These are phyloP conservation scores for Gentiana macrophylla DNA, from an alignment of 257 asterid genomes.

Conservation along the genomic window DNA sequence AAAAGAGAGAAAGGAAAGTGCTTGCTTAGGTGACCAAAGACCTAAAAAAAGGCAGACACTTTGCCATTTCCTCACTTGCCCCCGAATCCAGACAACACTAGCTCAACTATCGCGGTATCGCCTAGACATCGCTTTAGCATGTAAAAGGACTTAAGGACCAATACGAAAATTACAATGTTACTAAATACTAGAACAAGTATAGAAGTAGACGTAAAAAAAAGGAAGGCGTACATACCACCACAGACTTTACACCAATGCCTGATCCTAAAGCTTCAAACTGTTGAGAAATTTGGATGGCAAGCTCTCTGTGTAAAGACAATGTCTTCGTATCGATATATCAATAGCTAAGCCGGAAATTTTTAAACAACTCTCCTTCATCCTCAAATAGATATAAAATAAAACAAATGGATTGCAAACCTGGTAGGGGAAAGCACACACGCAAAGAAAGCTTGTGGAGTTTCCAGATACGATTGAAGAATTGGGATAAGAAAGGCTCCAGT, in stretches of 20 bases:
- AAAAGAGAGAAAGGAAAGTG: too few species aligned
- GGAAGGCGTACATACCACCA: constrained; percentile 39
- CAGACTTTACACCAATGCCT: constrained; percentile 64
- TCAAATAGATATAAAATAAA: neutral
- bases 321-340: neutral
- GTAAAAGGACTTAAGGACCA: too few species aligned
- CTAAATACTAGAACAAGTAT: too few species aligned
- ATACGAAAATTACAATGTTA: too few species aligned
- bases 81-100: too few species aligned
- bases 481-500: constrained; percentile 93
- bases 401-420: constrained; percentile 12
- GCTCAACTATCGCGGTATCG: too few species aligned
- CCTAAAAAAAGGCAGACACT: too few species aligned
- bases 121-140: too few species aligned
- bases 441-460: constrained; percentile 68
- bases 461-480: constrained; percentile 60
- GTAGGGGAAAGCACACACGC: constrained; percentile 90
- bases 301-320: constrained; percentile 35
- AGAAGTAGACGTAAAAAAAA: neutral
- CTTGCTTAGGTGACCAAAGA: too few species aligned
- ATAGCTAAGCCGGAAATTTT: neutral
- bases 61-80: too few species aligned
- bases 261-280: constrained; percentile 90
- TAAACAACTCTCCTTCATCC: too few species aligned
- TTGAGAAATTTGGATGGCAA: constrained; percentile 76